Percentiles rank a stretch among this genome's conserved stretches.
Conservation (phyloP, 2,329 filamentous ascomycete species). For the Botryotinia convoluta region DNA sequence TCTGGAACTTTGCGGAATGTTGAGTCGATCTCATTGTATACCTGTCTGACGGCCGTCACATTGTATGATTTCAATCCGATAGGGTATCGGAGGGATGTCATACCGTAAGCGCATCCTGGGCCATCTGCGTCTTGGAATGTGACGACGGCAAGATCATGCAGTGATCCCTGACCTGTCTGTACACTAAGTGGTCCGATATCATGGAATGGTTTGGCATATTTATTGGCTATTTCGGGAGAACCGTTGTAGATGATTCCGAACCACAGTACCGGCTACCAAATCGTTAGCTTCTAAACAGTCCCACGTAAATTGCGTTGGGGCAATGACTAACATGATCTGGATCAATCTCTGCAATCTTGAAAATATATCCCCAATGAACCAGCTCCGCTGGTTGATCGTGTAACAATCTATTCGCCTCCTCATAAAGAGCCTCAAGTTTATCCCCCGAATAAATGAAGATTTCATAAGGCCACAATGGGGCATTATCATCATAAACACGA, state of each 20-base stretch:
- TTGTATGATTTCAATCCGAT: constrained; percentile 14
- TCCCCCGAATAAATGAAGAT: constrained; percentile 7
- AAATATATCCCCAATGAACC: constrained; percentile 7
- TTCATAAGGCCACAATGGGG: constrained; percentile 2
- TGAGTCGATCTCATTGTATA: background rate
- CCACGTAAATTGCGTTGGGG: background rate
- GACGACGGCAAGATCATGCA: constrained; percentile 2
- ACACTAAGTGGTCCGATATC: background rate
- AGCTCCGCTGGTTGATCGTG: constrained; percentile 14
- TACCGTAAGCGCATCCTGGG: constrained; percentile 6
- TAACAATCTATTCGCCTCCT: background rate
- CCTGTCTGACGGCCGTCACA: background rate
- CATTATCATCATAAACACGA: constrained; percentile 1
- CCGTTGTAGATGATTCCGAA: constrained; percentile 9
- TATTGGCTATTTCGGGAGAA: background rate
- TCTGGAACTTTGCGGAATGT: constrained; percentile 4
- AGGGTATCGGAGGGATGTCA: background rate
- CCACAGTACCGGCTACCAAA: constrained; percentile 1
- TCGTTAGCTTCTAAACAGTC: background rate
- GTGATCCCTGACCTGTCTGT: background rate
- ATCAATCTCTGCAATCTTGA: constrained; percentile 3
- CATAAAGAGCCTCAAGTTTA: constrained; percentile 6
- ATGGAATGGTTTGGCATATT: constrained; percentile 4
- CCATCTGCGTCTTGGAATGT: background rate
- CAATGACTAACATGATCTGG: constrained; percentile 2